A percentile compares a stretch with the other conserved stretches of the same genome.
phyloP scores from a whole-genome alignment of 75 land plant species.

The Selaginella tamariscina region DNA sequence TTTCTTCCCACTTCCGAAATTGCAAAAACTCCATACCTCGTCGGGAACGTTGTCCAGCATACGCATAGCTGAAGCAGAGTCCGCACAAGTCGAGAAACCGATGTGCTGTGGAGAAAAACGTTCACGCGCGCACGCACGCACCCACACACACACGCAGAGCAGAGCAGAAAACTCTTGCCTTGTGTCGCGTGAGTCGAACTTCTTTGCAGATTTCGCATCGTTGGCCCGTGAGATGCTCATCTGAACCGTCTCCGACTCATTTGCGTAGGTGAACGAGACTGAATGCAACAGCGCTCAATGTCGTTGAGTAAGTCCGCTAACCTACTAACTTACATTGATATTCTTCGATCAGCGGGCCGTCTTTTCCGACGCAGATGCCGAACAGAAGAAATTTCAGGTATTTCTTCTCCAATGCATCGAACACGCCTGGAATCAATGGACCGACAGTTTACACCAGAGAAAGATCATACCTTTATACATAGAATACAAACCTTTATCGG shows the following conservation, averaged over 20 bases:
- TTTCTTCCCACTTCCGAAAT: neutral
- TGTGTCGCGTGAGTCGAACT: neutral
- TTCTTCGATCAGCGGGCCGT: constrained; percentile 86
- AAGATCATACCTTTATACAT: neutral
- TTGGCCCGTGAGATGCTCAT: neutral
- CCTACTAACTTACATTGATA: constrained; percentile 85
- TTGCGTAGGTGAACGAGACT: constrained; percentile 14
- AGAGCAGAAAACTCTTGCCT: neutral
- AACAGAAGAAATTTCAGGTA: constrained; percentile 69
- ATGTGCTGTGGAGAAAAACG: constrained; percentile 33
- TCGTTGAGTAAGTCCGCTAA: neutral
- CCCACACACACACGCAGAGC: too few relatives aligned
- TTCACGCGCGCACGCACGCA: too few relatives aligned
- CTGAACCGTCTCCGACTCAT: neutral
- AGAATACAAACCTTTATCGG: constrained; percentile 31
- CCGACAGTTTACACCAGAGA: neutral
- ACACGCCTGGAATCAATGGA: constrained; percentile 46
- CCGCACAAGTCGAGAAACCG: constrained; percentile 84
- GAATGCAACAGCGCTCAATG: neutral
- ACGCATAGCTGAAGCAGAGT: constrained; percentile 74
- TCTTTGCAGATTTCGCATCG: neutral
- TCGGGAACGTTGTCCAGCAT: constrained; percentile 78
- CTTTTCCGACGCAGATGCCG: constrained; percentile 53
- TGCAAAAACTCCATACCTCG: constrained; percentile 40
- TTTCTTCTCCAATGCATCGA: constrained; percentile 88